These are phyloP conservation scores for Triticum timopheevii DNA, from an alignment of 176 grass and related monocot species.

Conservation along the genomic window DNA sequence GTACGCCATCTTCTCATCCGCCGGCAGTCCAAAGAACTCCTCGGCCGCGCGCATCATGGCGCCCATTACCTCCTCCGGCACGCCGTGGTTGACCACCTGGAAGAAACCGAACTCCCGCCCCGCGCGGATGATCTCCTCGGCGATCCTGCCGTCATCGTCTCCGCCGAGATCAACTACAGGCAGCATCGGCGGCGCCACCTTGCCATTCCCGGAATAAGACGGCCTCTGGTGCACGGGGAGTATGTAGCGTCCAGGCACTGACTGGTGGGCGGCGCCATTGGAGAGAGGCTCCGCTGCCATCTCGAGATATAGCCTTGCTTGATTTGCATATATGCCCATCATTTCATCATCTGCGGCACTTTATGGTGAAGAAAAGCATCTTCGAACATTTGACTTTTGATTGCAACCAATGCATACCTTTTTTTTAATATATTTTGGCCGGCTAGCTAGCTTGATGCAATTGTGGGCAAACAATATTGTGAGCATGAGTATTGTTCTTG, in stretches of 20 bases:
- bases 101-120: conserved; percentile 35
- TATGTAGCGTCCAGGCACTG: conserved; percentile 17
- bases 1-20: conserved; percentile 28
- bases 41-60: neutral
- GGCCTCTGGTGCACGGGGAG: conserved; percentile 17
- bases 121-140: conserved; percentile 26
- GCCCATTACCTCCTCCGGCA: conserved; percentile 22
- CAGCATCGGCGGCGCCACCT: neutral
- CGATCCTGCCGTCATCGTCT: neutral
- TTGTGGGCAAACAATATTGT: neutral
- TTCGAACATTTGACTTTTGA: neutral
- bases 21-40: conserved; percentile 26
- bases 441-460: neutral
- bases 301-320: neutral
- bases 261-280: conserved; percentile 1
- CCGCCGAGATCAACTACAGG: conserved; percentile 5
- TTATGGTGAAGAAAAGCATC: conserved; percentile 17
- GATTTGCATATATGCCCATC: neutral
- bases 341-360: neutral
- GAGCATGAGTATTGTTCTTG: neutral
- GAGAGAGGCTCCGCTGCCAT: conserved; percentile 28
- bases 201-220: neutral
- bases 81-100: conserved; percentile 43
- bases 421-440: neutral
- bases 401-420: neutral